phyloP scores from a whole-genome alignment of 2,329 filamentous ascomycete genomes.

The Trichothecium sympodiale region DNA sequence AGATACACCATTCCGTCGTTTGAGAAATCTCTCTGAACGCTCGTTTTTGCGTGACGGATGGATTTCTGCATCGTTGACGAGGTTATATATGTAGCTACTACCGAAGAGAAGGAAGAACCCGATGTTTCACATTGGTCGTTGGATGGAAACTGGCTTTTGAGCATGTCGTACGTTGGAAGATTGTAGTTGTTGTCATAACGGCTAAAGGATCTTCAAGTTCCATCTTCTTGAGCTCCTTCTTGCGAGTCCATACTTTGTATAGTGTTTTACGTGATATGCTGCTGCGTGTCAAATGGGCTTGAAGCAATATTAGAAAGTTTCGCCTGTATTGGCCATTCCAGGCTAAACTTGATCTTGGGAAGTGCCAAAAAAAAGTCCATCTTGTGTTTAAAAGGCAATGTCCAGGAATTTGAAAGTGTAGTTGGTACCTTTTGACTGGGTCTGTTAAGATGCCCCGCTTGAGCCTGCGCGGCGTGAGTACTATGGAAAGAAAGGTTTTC shows the following conservation, averaged over 20 bases:
- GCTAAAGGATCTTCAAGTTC: slow-evolving; percentile 55
- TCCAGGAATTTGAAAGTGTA: too few relatives aligned
- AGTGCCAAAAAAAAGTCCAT: slow-evolving; percentile 39
- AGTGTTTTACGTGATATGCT: slow-evolving; percentile 64
- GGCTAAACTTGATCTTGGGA: slow-evolving; percentile 42
- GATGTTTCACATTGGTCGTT: not conserved
- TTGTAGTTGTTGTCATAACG: slow-evolving; percentile 62
- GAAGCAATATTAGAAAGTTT: slow-evolving; percentile 40
- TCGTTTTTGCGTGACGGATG: slow-evolving; percentile 49
- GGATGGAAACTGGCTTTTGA: too few relatives aligned
- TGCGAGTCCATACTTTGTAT: slow-evolving; percentile 60
- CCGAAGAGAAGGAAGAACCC: slow-evolving; percentile 73
- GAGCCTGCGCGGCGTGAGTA: too few relatives aligned
- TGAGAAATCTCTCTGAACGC: slow-evolving; percentile 56
- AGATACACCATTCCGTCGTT: slow-evolving; percentile 65
- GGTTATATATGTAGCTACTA: slow-evolving; percentile 66
- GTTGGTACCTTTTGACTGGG: too few relatives aligned
- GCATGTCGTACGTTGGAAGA: slow-evolving; percentile 48
- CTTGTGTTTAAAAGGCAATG: too few relatives aligned
- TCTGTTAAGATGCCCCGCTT: too few relatives aligned
- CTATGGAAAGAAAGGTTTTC: too few relatives aligned
- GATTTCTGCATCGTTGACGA: slow-evolving; percentile 53
- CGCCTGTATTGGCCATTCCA: not conserved
- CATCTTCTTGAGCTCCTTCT: slow-evolving; percentile 40
- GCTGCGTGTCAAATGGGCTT: slow-evolving; percentile 71